Base-by-base conservation (phyloP, 2,329 filamentous ascomycete species). In the Phialocephala subalpina region DNA sequence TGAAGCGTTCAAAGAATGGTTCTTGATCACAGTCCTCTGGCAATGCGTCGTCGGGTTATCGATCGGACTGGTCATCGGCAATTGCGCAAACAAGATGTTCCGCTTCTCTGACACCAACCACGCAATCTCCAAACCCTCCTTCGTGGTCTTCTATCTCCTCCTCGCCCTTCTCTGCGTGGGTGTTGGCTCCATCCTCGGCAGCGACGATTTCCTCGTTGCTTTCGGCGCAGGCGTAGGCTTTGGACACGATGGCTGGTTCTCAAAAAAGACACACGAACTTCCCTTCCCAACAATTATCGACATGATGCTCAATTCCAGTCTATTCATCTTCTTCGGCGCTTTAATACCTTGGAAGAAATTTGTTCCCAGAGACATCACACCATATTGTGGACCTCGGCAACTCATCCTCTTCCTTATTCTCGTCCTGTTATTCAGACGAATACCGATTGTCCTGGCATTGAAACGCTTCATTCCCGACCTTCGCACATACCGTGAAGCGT, bases 281-380 rank as follows among this genome's bases (percentile, higher is more conserved):
- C 75, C 81, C 1, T 78, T 87, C 0, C 82, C 82, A 0, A 75
- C 81, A 12, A 79, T 87, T 55, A 80, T 86, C 60, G 85, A 87
- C 68, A 73, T 87, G 33, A 76, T 87, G 52, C 80, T 87, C 66
- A 87, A 87, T 72, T 82, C 80, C 9, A 80, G 80, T 20, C 81
- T 87, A 78, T 87, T 87, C 67, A 79, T 87, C 58, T 86, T 85
- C 73, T 83, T 87, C 36, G 85, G 85, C 22, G 78, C 84, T 1
- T 82, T 85, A 68, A 82, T 87, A 2, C 85, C 84, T 0, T 87
- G 83, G 81, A 56, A 77, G 0, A 71, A 78, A 1, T 87, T 85
- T 71, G 63, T 73, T 0, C 76, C 78, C 2, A 60, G 61, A 47
- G 67, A 74, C 0, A 74, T 83, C 16, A 83, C 81, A 1, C 80